phyloP scores from a whole-genome alignment of 2,329 filamentous ascomycete genomes.

The Aspergillus latus region DNA sequence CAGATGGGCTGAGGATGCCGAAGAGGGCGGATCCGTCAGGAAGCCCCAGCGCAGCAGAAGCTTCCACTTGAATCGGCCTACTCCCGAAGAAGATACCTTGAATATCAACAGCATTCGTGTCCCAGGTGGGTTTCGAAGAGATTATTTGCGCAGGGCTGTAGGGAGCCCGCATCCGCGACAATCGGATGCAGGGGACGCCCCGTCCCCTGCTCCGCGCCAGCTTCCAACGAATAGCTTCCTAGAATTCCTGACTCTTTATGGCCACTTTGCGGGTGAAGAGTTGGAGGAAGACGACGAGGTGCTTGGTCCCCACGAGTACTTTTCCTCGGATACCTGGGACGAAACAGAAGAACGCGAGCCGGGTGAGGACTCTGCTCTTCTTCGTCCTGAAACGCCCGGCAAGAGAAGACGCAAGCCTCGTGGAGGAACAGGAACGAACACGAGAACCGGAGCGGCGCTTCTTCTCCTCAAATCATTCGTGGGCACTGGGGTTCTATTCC shows the following conservation, averaged over 20 bases:
- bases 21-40: slow-evolving; percentile 59
- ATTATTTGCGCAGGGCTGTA: slow-evolving; percentile 78
- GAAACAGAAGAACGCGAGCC: slow-evolving; percentile 65
- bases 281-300: slow-evolving; percentile 95
- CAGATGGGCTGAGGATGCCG: slow-evolving; percentile 89
- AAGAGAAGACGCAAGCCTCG: slow-evolving; percentile 73
- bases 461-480: slow-evolving; percentile 96
- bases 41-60: slow-evolving; percentile 80
- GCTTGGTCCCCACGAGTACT: slow-evolving; percentile 84
- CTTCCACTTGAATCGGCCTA: slow-evolving; percentile 74
- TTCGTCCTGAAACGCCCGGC: slow-evolving; percentile 68
- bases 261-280: slow-evolving; percentile 96
- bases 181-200: slow-evolving; percentile 26
- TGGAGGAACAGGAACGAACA: slow-evolving; percentile 72
- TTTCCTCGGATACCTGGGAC: slow-evolving; percentile 72
- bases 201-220: slow-evolving; percentile 51
- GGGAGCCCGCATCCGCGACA: slow-evolving; percentile 52
- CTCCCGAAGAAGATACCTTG: slow-evolving; percentile 74
- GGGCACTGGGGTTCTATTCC: slow-evolving; percentile 89
- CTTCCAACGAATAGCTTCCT: slow-evolving; percentile 90
- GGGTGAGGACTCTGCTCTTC: slow-evolving; percentile 82
- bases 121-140: slow-evolving; percentile 88
- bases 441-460: slow-evolving; percentile 74
- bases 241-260: slow-evolving; percentile 92
- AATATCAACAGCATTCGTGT: slow-evolving; percentile 90